Conservation (phyloP, 768 basidiomycete genomes). For the Serpula lacrymans region DNA sequence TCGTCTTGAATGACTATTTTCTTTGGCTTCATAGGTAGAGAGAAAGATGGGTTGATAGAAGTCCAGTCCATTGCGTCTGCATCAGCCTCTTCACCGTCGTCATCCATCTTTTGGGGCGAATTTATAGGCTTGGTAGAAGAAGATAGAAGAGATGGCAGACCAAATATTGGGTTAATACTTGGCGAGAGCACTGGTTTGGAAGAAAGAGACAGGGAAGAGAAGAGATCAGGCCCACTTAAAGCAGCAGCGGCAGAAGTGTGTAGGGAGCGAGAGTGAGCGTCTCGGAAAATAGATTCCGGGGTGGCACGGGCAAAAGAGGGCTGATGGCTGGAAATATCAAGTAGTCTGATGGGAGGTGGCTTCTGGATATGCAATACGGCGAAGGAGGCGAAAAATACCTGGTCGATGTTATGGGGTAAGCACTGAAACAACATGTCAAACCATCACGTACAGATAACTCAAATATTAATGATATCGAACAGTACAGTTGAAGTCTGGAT, state of each 20-base stretch:
- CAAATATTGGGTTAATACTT: slow-evolving; percentile 58
- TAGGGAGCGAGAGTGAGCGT: slow-evolving; percentile 19
- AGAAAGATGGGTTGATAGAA: slow-evolving; percentile 41
- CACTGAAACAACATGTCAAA: not conserved
- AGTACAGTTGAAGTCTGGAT: slow-evolving; percentile 41
- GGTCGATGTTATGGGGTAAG: not conserved
- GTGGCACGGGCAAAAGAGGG: slow-evolving; percentile 38
- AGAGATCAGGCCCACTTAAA: slow-evolving; percentile 49
- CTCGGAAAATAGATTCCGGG: slow-evolving; percentile 26
- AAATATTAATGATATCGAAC: slow-evolving; percentile 38
- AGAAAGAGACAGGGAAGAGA: slow-evolving; percentile 63
- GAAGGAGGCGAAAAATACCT: slow-evolving; percentile 54
- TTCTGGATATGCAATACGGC: slow-evolving; percentile 59
- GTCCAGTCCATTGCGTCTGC: slow-evolving; percentile 67
- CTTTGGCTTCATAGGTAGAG: slow-evolving; percentile 12
- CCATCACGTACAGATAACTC: slow-evolving; percentile 55
- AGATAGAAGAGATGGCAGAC: slow-evolving; percentile 55
- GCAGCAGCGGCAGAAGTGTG: slow-evolving; percentile 20
- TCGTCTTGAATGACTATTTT: slow-evolving; percentile 21
- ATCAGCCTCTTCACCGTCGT: slow-evolving; percentile 26
- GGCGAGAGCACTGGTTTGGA: slow-evolving; percentile 53
- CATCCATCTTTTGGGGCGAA: slow-evolving; percentile 24
- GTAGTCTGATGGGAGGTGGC: slow-evolving; percentile 68
- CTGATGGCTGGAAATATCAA: slow-evolving; percentile 50
- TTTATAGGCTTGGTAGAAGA: slow-evolving; percentile 19